Evolutionary conservation across 108 stramenopile species (phyloP), one percentile per base, ranked within the genome.

Genomic region (Skeletonema potamos): DNA sequence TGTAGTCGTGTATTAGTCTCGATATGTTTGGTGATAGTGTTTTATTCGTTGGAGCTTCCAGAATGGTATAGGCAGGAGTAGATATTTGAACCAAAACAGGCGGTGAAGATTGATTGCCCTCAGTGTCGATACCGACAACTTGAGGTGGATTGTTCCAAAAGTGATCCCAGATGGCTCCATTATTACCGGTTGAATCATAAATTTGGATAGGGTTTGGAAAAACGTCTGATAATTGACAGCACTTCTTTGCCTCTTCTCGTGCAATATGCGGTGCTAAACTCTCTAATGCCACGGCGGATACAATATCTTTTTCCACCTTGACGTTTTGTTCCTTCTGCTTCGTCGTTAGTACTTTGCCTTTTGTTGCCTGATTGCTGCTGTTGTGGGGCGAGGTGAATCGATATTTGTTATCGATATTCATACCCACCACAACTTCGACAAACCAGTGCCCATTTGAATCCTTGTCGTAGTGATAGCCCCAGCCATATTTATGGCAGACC

Each of bases 41-140:
- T 24, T 33, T 41, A 3, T 68, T 61, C 26, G 20, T 68, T 8
- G 30, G n/a, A 44, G 33, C 37, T 70, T 83, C 82, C 20, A 83
- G 54, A 58, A 83, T 83, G 30, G 32, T 33, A 33, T 65, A 79
- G 22, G 70, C 44, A 6, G 54, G 7, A 3, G 74, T 70, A 8
- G 82, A 55, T 12, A 83, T 70, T 39, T 83, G 82, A 15, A 83
- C 82, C 27, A 83, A 34, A 0, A 83, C 77, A 1, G 82, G 82
- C 2, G 82, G 82, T 7, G 57, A 69, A 24, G 51, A 66, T 27
- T 64, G 54, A 59, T 83, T 83, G 1, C 82, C 82, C 37, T 83
- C 82, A 6, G 43, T 41, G 33, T 83, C 82, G 32, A 83, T 64
- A 7, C 77, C 77, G 4, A 76, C 75, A 0, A 22, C 8, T 51